Conservation (phyloP, 2,329 filamentous ascomycete genomes). For the Truncatella angustata region DNA sequence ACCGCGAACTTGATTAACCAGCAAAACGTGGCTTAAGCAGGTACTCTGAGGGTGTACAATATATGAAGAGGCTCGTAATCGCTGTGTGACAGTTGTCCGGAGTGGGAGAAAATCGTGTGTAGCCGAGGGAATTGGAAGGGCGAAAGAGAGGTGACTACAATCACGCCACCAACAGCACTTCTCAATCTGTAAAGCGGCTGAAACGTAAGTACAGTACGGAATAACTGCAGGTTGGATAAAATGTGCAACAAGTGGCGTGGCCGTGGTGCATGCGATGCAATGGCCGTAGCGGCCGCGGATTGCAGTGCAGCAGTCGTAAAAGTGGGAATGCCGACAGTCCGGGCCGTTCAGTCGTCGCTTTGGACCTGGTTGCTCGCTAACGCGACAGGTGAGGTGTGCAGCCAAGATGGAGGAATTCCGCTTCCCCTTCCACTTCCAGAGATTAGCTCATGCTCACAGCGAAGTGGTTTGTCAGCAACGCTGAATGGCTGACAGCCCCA, state of each 20-base stretch:
- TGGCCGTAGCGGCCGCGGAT: neutral
- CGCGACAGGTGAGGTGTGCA: neutral
- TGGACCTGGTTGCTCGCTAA: neutral
- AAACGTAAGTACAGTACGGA: no score
- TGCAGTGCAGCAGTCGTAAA: neutral
- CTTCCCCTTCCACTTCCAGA: neutral
- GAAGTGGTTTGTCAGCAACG: neutral
- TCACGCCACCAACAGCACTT: no score
- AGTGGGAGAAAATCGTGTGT: neutral
- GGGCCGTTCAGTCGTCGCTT: neutral
- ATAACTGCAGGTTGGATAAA: neutral
- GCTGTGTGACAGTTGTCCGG: no score
- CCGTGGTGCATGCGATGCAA: neutral
- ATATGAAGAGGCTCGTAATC: no score
- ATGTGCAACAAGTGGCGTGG: neutral
- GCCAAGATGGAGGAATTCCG: neutral
- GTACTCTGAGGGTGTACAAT: no score
- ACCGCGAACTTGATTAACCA: no score
- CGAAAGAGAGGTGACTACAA: neutral
- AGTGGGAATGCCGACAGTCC: constrained; percentile 2
- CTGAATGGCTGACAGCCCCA: no score
- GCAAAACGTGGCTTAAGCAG: neutral
- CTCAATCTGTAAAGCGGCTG: no score
- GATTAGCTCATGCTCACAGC: neutral
- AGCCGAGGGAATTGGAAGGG: neutral